Conservation (phyloP, 257 asterid species). For the Primulina eburnea region DNA sequence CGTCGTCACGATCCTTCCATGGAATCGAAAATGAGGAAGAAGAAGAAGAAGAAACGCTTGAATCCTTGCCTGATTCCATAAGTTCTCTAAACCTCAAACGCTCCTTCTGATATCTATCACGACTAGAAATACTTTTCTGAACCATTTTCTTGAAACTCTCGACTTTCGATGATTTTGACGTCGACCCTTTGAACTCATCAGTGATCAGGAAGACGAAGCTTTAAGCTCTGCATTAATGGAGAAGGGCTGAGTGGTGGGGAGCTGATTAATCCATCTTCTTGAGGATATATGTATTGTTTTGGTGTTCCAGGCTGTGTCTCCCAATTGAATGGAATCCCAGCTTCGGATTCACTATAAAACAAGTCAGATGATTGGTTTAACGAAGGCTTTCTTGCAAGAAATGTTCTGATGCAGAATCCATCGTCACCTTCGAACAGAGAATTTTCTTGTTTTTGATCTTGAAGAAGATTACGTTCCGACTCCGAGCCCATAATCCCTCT, state of each 20-base stretch:
- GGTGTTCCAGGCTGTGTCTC: conserved; percentile 43
- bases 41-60: neutral
- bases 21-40: too few relatives aligned
- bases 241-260: conserved; percentile 44
- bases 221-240: conserved; percentile 32
- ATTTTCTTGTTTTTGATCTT: too few relatives aligned
- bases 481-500: too few relatives aligned
- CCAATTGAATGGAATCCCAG: conserved; percentile 40
- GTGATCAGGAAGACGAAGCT: conserved; percentile 29
- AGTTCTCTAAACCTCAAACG: neutral
- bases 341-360: conserved; percentile 20
- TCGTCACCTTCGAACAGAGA: neutral
- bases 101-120: neutral
- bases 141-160: neutral
- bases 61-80: neutral
- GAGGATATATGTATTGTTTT: neutral
- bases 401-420: too few relatives aligned
- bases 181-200: neutral
- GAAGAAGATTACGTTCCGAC: too few relatives aligned
- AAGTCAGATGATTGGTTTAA: conserved; percentile 9
- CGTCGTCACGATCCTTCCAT: too few relatives aligned
- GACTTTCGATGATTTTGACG: neutral
- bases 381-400: too few relatives aligned
- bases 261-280: conserved; percentile 15
- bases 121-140: neutral